Conservation (phyloP, 495 filamentous ascomycete genomes). For the Parmelia sp. region DNA sequence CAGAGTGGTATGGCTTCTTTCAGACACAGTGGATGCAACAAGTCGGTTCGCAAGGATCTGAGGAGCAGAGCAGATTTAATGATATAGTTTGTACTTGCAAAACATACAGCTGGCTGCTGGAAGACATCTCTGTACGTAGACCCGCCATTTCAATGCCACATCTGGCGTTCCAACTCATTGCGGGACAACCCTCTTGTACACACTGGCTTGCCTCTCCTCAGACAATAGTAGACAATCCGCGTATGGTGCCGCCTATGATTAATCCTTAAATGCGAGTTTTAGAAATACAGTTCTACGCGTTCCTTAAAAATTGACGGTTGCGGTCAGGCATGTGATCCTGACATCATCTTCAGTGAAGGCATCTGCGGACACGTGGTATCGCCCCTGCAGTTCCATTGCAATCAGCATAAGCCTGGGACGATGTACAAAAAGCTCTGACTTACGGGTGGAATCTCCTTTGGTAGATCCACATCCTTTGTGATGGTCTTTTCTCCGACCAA, state of each 20-base stretch:
- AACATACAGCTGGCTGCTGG: background rate
- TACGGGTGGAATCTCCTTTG: slow-evolving; percentile 84
- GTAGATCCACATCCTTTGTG: slow-evolving; percentile 76
- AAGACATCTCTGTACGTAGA: background rate
- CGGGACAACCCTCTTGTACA: background rate
- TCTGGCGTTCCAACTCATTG: background rate
- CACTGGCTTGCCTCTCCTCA: background rate
- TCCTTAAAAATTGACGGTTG: slow-evolving; percentile 51
- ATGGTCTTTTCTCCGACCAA: slow-evolving; percentile 67
- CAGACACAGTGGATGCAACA: background rate
- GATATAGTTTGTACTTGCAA: background rate
- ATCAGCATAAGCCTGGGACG: slow-evolving; percentile 10
- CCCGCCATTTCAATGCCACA: background rate
- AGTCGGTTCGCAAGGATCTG: background rate
- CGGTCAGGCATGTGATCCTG: slow-evolving; percentile 77
- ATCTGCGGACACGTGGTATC: slow-evolving; percentile 81
- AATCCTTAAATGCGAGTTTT: background rate
- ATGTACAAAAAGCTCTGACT: slow-evolving; percentile 29
- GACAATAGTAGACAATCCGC: background rate
- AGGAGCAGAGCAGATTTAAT: background rate
- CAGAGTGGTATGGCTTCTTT: background rate
- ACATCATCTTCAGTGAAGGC: slow-evolving; percentile 62
- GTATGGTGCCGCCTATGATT: background rate
- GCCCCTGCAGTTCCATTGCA: slow-evolving; percentile 54
- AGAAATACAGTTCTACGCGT: background rate